These are phyloP conservation scores for Erodium trifolium DNA, from an alignment of 441 rosid species.

Conservation along the genomic window DNA sequence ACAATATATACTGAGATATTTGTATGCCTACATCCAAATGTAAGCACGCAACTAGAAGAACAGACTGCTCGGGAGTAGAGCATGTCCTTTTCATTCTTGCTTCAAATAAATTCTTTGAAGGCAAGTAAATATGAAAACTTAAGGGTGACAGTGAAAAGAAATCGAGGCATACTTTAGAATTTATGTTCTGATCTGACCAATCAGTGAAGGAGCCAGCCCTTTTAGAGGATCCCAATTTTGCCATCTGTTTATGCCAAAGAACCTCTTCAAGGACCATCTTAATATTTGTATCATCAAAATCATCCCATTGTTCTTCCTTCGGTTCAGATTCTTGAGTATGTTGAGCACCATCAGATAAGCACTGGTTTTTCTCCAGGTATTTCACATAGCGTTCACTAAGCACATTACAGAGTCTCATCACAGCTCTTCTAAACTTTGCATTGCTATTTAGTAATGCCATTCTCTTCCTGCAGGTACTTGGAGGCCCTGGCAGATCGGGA, in stretches of 20 bases:
- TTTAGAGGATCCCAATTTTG: slow-evolving; percentile 47
- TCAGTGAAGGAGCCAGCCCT: slow-evolving; percentile 35
- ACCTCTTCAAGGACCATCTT: slow-evolving; percentile 58
- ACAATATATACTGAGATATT: neutral
- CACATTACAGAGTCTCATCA: slow-evolving; percentile 75
- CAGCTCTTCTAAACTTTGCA: slow-evolving; percentile 49
- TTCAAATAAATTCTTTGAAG: slow-evolving; percentile 5
- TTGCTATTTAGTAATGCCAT: slow-evolving; percentile 50
- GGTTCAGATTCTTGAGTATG: slow-evolving; percentile 30
- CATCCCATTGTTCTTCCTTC: slow-evolving; percentile 75
- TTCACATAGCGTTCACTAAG: slow-evolving; percentile 65
- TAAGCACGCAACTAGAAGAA: neutral
- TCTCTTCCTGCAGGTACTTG: slow-evolving; percentile 60
- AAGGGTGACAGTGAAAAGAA: slow-evolving; percentile 11
- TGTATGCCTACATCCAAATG: neutral
- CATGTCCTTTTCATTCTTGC: slow-evolving; percentile 4
- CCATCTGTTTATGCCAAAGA: slow-evolving; percentile 62
- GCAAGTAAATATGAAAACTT: slow-evolving; percentile 9
- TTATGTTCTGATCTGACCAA: slow-evolving; percentile 44
- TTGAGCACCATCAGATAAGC: slow-evolving; percentile 23
- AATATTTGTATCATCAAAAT: slow-evolving; percentile 52
- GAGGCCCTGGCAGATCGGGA: slow-evolving; percentile 68
- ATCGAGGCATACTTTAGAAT: slow-evolving; percentile 31
- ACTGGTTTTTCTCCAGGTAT: slow-evolving; percentile 49
- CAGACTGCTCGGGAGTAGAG: neutral